Evolutionary conservation across 306 rosid genomes (phyloP).

Genomic region (Parietaria judaica): DNA sequence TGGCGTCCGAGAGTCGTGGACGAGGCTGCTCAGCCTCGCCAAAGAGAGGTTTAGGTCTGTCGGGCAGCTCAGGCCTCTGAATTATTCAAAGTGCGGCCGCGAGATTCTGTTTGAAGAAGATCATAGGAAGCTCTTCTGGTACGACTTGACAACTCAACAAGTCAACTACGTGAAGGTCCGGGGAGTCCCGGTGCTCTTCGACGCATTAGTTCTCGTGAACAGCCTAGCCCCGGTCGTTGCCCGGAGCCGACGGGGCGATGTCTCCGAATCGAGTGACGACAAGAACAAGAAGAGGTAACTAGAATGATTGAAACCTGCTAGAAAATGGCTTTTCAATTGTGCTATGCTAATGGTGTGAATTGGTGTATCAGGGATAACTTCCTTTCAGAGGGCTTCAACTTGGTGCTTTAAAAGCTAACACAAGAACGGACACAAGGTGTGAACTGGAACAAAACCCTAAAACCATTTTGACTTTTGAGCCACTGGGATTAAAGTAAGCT

Average conservation of each 20-base stretch:
- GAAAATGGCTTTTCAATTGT: neutral
- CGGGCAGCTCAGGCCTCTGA: slow-evolving; percentile 44
- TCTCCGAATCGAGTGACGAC: slow-evolving; percentile 10
- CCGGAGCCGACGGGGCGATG: slow-evolving; percentile 1
- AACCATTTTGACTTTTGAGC: too few species aligned
- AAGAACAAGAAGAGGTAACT: slow-evolving; percentile 37
- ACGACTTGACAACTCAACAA: slow-evolving; percentile 21
- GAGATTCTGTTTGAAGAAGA: slow-evolving; percentile 42
- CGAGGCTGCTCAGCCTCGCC: slow-evolving; percentile 28
- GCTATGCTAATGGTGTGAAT: neutral
- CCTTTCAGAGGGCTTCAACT: slow-evolving; percentile 50
- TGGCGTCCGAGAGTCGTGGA: slow-evolving; percentile 48
- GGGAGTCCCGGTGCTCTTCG: slow-evolving; percentile 32
- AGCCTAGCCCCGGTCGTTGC: slow-evolving; percentile 49
- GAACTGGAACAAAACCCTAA: neutral
- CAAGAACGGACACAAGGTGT: neutral
- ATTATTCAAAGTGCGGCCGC: slow-evolving; percentile 29
- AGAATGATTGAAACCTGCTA: neutral
- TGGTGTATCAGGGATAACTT: slow-evolving; percentile 45
- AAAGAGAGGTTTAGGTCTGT: slow-evolving; percentile 11
- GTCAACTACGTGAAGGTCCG: slow-evolving; percentile 19
- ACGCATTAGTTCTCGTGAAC: slow-evolving; percentile 33
- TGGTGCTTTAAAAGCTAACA: slow-evolving; percentile 26
- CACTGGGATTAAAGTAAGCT: too few species aligned
- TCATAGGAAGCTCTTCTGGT: slow-evolving; percentile 44